A percentile compares a stretch with the other conserved stretches of the same genome.
These are phyloP conservation scores for Didymosphaeria variabile DNA, from an alignment of 2,329 filamentous ascomycete species.

Conservation along the genomic window DNA sequence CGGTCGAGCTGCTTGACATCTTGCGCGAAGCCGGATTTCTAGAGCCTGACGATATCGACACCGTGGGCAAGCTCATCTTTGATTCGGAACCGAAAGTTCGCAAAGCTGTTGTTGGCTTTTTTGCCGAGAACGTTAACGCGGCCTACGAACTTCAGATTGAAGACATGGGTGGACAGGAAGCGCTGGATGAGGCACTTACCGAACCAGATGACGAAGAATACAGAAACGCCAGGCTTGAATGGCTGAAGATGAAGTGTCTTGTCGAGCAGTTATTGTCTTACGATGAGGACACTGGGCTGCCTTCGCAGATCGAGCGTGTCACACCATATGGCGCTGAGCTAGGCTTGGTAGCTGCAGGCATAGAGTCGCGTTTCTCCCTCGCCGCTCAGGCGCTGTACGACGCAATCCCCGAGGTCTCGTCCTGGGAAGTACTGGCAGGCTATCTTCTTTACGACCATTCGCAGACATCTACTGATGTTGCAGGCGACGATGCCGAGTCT, in stretches of 20 bases:
- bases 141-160: conserved; percentile 81
- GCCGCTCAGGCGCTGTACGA: conserved; percentile 88
- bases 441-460: conserved; percentile 95
- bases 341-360: conserved; percentile 66
- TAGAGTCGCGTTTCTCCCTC: conserved; percentile 84
- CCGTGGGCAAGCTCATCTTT: conserved; percentile 86
- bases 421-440: conserved; percentile 88
- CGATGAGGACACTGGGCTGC: conserved; percentile 72
- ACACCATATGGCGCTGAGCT: conserved; percentile 51
- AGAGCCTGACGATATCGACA: conserved; percentile 90
- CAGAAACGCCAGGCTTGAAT: conserved; percentile 78
- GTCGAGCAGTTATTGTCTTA: conserved; percentile 85
- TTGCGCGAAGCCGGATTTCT: conserved; percentile 86
- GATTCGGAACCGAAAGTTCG: conserved; percentile 85
- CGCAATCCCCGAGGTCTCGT: conserved; percentile 78
- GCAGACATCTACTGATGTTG: conserved; percentile 58
- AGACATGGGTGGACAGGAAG: conserved; percentile 82
- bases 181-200: conserved; percentile 76
- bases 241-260: conserved; percentile 92
- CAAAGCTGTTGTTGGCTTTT: conserved; percentile 89
- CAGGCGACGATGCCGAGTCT: conserved; percentile 67
- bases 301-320: conserved; percentile 57
- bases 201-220: conserved; percentile 76
- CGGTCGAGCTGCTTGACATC: conserved; percentile 82
- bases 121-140: conserved; percentile 85